A percentile compares a stretch with the other conserved stretches of the same genome.
Evolutionary conservation across 1,284 basidiomycete genomes (phyloP).

Genomic region (Porphyrellus sp.): DNA sequence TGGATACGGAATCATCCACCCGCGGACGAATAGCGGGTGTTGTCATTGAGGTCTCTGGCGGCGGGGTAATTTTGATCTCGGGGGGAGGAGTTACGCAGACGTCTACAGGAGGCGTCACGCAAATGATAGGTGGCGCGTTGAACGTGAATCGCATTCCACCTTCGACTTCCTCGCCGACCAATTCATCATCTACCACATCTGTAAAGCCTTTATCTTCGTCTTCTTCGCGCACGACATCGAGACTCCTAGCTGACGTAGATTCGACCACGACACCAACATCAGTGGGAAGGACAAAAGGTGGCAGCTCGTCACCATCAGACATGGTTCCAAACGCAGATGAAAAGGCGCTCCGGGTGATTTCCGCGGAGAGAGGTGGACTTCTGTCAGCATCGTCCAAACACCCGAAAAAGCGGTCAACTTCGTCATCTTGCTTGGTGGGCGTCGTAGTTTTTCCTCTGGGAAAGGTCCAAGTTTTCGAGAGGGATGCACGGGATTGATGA

Average conservation of each 20-base stretch:
- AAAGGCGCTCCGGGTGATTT: conserved; percentile 58
- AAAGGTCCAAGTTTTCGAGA: conserved; percentile 71
- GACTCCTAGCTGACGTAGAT: conserved; percentile 22
- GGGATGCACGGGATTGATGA: conserved; percentile 43
- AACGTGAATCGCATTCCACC: conserved; percentile 71
- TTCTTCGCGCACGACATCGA: conserved; percentile 46
- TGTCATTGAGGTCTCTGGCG: conserved; percentile 9
- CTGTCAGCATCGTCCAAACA: conserved; percentile 63
- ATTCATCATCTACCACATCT: conserved; percentile 41
- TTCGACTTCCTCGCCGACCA: conserved; percentile 47
- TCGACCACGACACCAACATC: conserved; percentile 51
- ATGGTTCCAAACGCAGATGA: conserved; percentile 48
- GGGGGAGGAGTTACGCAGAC: conserved; percentile 39
- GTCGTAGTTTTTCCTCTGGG: conserved; percentile 40
- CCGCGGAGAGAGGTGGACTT: conserved; percentile 41
- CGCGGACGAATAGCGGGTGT: conserved; percentile 13
- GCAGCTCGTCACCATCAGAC: conserved; percentile 41
- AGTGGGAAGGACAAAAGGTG: conserved; percentile 50
- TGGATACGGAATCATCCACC: not conserved
- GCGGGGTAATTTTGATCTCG: conserved; percentile 25
- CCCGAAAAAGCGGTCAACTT: conserved; percentile 66
- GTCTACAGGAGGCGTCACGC: conserved; percentile 41
- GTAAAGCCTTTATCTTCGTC: conserved; percentile 41
- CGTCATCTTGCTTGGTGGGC: conserved; percentile 20
- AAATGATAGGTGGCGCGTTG: conserved; percentile 49